Base-by-base conservation (phyloP, 768 basidiomycete species). In the Sutorius australiensis region DNA sequence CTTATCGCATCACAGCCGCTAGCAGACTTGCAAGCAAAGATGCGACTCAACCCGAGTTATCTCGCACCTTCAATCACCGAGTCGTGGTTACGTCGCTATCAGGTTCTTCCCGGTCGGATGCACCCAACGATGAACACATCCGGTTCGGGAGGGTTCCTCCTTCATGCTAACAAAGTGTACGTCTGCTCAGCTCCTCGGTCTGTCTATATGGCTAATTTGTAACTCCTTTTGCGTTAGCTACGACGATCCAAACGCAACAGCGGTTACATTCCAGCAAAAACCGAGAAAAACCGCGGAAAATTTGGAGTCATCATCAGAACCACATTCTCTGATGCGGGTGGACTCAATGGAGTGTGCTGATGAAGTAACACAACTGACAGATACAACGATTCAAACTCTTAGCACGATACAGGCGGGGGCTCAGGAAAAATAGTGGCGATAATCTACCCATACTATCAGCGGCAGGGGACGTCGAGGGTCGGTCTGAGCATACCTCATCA, bases 81-180 rank as follows among this genome's bases (percentile, higher is more conserved):
- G 70, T 77, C 82, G 11, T 98, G 90, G 87, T 69, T 92, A 38
- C 82, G 95, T 28, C 80, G 82, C 57, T 99, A 98, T 73, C 95
- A 98, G 74, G 86, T 94, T 14, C 77, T 99, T n/a, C 97, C 97
- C 21, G 95, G 97, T 21, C 80, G 97, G 33, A 95, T 92, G 37
- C 97, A 99, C 73, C 97, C 97, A 4, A 83, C 81, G 58, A 98
- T 99, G 97, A 86, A 78, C 51, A 89, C 84, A 53, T 87, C 90
- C 19, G 92, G 91, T 11, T 85, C 87, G 1, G 95, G 93, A 13
- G 95, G 97, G 0, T 97, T 83, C 71, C 71, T 98, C 40, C 77
- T 98, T 30, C 84, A 89, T 64, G 80, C 85, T 16, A 86, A 84
- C n/a, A 92, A 91, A 80, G 83, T 98, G 88, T 94, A 75, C 40